These are phyloP conservation scores for Calonectria pauciramosa DNA, from an alignment of 2,329 filamentous ascomycete genomes.

Conservation along the genomic window DNA sequence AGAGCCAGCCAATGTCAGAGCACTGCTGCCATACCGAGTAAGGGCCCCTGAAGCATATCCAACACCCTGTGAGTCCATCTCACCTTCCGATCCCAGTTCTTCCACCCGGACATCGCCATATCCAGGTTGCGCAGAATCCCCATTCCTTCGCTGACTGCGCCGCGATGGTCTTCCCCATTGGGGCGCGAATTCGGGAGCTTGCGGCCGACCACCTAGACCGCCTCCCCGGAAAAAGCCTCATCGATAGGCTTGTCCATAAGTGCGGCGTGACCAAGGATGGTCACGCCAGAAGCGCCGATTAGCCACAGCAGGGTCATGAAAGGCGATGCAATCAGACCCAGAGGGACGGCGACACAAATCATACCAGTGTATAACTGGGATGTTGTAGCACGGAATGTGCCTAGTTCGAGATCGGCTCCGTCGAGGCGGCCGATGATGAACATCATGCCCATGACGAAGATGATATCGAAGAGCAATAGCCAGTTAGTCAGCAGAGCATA, in stretches of 20 bases:
- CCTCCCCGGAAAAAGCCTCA: constrained; percentile 99
- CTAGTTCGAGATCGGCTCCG: constrained; percentile 89
- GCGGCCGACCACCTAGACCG: constrained; percentile 99
- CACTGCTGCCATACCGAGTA: constrained; percentile 70
- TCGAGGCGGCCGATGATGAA: constrained; percentile 92
- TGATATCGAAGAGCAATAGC: constrained; percentile 90
- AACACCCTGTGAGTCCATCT: constrained; percentile 68
- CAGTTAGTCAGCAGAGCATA: constrained; percentile 94
- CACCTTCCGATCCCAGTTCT: constrained; percentile 75
- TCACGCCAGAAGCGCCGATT: constrained; percentile 93
- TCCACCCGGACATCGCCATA: constrained; percentile 65
- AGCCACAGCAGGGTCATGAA: constrained; percentile 92
- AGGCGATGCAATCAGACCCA: constrained; percentile 88
- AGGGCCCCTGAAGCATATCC: constrained; percentile 60
- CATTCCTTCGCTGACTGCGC: constrained; percentile 78
- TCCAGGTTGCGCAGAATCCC: constrained; percentile 56
- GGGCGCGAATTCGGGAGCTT: constrained; percentile 95
- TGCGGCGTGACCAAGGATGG: constrained; percentile 93
- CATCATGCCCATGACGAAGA: constrained; percentile 88
- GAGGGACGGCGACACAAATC: constrained; percentile 84
- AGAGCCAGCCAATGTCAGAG: constrained; percentile 71
- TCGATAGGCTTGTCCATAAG: constrained; percentile 99
- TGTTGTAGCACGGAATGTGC: constrained; percentile 84
- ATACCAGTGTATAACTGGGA: constrained; percentile 96
- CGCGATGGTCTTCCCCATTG: constrained; percentile 99